These are phyloP conservation scores for Xylariaceae sp. DNA, from an alignment of 2,329 filamentous ascomycete genomes.

Conservation along the genomic window DNA sequence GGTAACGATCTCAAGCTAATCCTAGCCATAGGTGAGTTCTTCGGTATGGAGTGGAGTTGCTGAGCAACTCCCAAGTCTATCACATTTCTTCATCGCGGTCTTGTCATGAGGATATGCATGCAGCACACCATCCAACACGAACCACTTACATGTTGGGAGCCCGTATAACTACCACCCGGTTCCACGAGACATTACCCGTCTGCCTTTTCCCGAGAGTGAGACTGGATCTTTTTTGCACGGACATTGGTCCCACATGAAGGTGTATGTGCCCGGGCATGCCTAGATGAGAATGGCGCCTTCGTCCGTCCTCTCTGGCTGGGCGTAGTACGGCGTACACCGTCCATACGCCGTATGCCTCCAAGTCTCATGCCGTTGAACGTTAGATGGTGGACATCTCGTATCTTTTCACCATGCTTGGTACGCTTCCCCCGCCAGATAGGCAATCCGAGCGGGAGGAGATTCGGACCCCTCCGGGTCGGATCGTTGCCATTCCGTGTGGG, in stretches of 20 bases:
- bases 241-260: not conserved
- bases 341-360: not conserved
- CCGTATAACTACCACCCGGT: slow-evolving; percentile 3
- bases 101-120: slow-evolving; percentile 1
- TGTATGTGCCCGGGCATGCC: slow-evolving; percentile 3
- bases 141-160: not conserved
- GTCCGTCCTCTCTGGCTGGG: not conserved
- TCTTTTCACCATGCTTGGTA: not conserved
- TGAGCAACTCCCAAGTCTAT: not conserved
- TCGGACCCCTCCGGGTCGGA: not conserved
- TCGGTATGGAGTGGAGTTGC: not conserved
- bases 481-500: too few species aligned
- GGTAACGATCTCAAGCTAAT: not conserved
- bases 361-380: not conserved
- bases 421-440: not conserved
- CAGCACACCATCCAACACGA: not conserved
- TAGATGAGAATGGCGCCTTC: not conserved
- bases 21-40: not conserved
- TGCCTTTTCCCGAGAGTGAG: slow-evolving; percentile 4
- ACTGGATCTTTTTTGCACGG: not conserved
- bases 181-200: slow-evolving; percentile 6
- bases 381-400: not conserved
- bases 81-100: not conserved
- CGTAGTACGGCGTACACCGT: not conserved
- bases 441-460: not conserved